Base-by-base conservation (phyloP, 768 basidiomycete species). In the Suillus tomentosus region DNA sequence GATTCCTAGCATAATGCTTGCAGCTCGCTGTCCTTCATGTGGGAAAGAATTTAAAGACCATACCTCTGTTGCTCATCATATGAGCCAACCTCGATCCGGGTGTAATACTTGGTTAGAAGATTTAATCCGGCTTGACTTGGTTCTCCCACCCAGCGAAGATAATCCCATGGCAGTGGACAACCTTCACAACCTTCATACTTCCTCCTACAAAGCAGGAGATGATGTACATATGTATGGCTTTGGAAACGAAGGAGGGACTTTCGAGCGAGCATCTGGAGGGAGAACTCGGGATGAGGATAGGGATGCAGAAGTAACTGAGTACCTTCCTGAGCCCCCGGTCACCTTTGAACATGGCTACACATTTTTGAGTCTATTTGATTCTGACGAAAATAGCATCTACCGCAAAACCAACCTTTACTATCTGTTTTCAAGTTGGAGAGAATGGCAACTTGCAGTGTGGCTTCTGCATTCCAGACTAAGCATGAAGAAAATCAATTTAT, bases 361-460 rank as follows among this genome's bases (percentile, higher is more conserved):
- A 1, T 47, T 47, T 0, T 1, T 47, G 1, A 47, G 45, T 11
- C n/a, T 47, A n/a, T n/a, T 47, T 22, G 45, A 47, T 2, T 22
- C 45, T n/a, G n/a, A 47, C 10, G n/a, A 47, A 3, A 47, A 47
- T 11, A 47, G 45, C 4, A 5, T 47, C 9, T 5, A 47, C 5
- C 2, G 3, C 45, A 47, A 47, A n/a, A 47, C 45, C 3, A 47
- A 47, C 5, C 5, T 31, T 6, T 6, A 31, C 31, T 31, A 31
- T 31, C 31, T 1, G 0, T 31, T 31, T 31, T n/a, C 19, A 11
- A n/a, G 45, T 22, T 0, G 10, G 45, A 47, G n/a, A 22, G 76
- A 80, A 55, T 79, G 77, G 77, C 68, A 75, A 66, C 19, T 75
- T 9, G 76, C 68, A 0, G 67, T 61, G 5, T 78, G 74, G 66